Evolutionary conservation across 176 grass and related monocot species (phyloP).

Genomic region (Olyra latifolia): DNA sequence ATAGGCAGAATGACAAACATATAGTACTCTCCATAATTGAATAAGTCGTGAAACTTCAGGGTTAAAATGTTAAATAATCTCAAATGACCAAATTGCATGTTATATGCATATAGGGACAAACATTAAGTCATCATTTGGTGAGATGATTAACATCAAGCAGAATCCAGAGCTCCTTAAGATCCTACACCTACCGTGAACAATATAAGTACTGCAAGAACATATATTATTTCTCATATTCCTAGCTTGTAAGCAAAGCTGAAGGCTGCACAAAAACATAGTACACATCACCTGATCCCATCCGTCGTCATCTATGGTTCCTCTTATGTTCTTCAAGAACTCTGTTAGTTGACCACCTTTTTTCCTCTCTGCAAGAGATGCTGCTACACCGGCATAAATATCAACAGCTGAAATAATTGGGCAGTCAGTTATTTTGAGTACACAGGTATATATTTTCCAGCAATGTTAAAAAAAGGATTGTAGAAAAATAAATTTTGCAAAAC

Average conservation of each 20-base stretch:
- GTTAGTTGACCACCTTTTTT: slow-evolving; percentile 91
- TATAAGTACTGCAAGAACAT: slow-evolving; percentile 15
- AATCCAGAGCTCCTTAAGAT: slow-evolving; percentile 25
- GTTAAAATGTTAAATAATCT: not conserved
- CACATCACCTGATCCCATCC: slow-evolving; percentile 93
- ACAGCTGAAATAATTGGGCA: slow-evolving; percentile 59
- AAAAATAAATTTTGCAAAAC: slow-evolving; percentile 12
- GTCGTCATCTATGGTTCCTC: slow-evolving; percentile 86
- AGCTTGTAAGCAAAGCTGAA: slow-evolving; percentile 6
- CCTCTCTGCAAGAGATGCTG: slow-evolving; percentile 81
- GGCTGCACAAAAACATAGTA: slow-evolving; percentile 26
- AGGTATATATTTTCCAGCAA: slow-evolving; percentile 2
- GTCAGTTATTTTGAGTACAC: slow-evolving; percentile 1
- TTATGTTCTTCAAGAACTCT: slow-evolving; percentile 97
- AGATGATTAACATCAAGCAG: slow-evolving; percentile 19
- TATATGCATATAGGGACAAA: slow-evolving; percentile 2
- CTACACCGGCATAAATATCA: slow-evolving; percentile 94
- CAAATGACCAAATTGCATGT: not conserved
- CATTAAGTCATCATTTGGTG: not conserved
- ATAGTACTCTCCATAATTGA: not conserved
- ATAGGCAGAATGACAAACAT: not conserved
- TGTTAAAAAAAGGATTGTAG: slow-evolving; percentile 19
- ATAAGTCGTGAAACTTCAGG: not conserved
- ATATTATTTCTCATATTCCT: slow-evolving; percentile 12
- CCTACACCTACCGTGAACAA: not conserved